phyloP scores from a whole-genome alignment of 2,329 filamentous ascomycete species.

The Dissoconium aciculare region DNA sequence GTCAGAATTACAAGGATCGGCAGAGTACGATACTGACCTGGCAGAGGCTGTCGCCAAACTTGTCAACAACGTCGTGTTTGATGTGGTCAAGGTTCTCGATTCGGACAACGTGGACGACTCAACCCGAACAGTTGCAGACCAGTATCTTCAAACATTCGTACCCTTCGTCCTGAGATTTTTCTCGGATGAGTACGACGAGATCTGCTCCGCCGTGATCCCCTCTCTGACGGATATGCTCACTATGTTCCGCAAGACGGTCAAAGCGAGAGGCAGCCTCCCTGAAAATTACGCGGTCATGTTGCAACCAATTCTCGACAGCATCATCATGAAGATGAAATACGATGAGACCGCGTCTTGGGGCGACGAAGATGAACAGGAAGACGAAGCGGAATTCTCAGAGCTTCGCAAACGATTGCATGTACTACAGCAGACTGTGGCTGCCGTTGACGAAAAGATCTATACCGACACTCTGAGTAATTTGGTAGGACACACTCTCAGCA shows the following conservation, averaged over 20 bases:
- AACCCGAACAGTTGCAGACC: conserved; percentile 60
- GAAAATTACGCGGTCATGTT: conserved; percentile 68
- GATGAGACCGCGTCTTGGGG: conserved; percentile 92
- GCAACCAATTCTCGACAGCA: conserved; percentile 74
- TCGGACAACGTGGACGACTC: conserved; percentile 47
- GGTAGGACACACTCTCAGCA: conserved; percentile 74
- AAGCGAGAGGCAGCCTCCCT: conserved; percentile 47
- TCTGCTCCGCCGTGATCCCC: conserved; percentile 89
- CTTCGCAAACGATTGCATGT: conserved; percentile 78
- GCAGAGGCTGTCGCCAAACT: conserved; percentile 91
- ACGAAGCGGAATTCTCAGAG: conserved; percentile 95
- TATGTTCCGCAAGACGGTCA: conserved; percentile 69
- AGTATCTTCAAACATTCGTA: conserved; percentile 67
- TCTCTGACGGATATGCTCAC: conserved; percentile 84
- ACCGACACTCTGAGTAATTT: conserved; percentile 76
- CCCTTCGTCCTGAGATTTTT: conserved; percentile 87
- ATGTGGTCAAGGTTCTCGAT: conserved; percentile 77
- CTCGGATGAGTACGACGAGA: conserved; percentile 93
- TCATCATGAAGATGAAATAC: conserved; percentile 92
- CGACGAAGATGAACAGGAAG: conserved; percentile 83
- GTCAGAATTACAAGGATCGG: conserved; percentile 61
- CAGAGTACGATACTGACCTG: conserved; percentile 86
- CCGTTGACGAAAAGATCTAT: conserved; percentile 75
- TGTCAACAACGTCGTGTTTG: conserved; percentile 75
- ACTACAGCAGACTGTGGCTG: conserved; percentile 81